Percentiles rank a stretch among this genome's conserved stretches.
Evolutionary conservation across 2,329 filamentous ascomycete genomes (phyloP).

Genomic region (Colletotrichum musae): DNA sequence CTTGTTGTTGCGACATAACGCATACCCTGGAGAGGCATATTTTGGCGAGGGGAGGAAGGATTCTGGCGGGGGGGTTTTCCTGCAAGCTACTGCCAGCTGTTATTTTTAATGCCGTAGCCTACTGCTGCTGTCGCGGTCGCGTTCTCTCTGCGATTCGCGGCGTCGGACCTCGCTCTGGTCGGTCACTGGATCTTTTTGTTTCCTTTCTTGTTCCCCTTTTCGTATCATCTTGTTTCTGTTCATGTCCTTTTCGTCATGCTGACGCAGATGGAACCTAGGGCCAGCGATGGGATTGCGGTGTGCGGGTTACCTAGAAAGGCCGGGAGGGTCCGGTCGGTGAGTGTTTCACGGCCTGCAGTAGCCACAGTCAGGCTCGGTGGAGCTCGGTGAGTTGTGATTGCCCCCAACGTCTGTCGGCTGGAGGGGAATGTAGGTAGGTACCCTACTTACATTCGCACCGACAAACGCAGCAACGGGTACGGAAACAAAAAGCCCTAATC

Average conservation of each 20-base stretch:
- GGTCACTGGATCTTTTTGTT: not conserved
- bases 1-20: not conserved
- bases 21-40: not conserved
- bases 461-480: not conserved
- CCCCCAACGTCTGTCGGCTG: not conserved
- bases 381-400: not conserved
- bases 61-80: not conserved
- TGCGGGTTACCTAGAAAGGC: no score
- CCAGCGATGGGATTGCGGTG: not conserved
- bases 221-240: not conserved
- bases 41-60: not conserved
- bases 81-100: no score
- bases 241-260: no score
- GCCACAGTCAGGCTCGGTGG: not conserved
- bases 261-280: no score
- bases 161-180: not conserved
- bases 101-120: no score
- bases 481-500: slow-evolving; percentile 17
- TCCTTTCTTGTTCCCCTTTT: not conserved
- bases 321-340: not conserved
- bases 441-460: slow-evolving; percentile 11
- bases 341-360: not conserved
- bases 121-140: not conserved
- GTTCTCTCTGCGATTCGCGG: not conserved
- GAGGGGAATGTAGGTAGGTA: not conserved